A percentile compares a stretch with the other conserved stretches of the same genome.
These are phyloP conservation scores for Hygrophoropsis aurantiaca DNA, from an alignment of 768 basidiomycete species.

Conservation along the genomic window DNA sequence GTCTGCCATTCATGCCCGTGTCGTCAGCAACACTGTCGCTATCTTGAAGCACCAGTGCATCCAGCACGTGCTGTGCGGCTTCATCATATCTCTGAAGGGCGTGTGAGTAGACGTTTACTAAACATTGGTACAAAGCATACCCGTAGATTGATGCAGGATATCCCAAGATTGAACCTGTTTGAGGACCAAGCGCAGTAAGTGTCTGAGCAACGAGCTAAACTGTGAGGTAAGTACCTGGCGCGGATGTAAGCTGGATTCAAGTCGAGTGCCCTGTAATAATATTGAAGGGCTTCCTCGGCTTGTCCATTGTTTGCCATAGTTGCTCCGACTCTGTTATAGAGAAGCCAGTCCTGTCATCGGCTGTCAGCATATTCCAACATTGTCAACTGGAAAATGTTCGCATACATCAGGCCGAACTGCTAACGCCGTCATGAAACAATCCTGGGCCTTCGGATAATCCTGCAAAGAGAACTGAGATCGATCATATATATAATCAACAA, in stretches of 20 bases:
- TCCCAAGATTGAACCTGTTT: conserved; percentile 88
- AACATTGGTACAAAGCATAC: conserved; percentile 39
- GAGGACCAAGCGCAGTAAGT: background rate
- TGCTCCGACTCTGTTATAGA: conserved; percentile 93
- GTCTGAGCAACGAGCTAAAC: background rate
- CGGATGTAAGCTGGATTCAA: conserved; percentile 89
- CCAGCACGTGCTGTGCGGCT: conserved; percentile 82
- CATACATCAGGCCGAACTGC: conserved; percentile 83
- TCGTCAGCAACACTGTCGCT: conserved; percentile 67
- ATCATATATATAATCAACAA: background rate
- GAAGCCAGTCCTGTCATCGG: conserved; percentile 79
- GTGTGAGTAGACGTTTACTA: conserved; percentile 3
- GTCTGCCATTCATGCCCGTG: conserved; percentile 45
- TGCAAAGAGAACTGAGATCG: conserved; percentile 29
- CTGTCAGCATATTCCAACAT: background rate
- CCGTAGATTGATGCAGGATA: conserved; percentile 84
- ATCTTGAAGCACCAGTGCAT: conserved; percentile 88
- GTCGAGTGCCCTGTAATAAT: conserved; percentile 84
- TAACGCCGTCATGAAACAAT: conserved; percentile 90
- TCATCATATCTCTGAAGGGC: conserved; percentile 72
- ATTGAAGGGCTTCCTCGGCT: conserved; percentile 79
- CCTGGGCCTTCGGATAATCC: conserved; percentile 91
- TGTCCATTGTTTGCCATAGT: conserved; percentile 89
- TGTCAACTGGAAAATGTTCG: no score
- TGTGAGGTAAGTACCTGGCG: conserved; percentile 54